phyloP scores from a whole-genome alignment of 1,139 yeast species.

The Ogataea hybrid region DNA sequence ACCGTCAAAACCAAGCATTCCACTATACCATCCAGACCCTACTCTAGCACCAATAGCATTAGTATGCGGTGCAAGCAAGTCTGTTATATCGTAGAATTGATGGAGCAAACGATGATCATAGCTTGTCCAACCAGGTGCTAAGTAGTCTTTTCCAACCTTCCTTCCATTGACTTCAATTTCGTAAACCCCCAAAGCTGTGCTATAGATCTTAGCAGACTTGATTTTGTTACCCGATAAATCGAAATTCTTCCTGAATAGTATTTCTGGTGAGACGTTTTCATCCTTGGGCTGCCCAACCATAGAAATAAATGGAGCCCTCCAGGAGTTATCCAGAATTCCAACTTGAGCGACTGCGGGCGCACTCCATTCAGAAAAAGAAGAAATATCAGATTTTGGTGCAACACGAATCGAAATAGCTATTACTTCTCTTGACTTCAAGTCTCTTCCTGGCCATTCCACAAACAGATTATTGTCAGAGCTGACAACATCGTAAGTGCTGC shows the following conservation, averaged over 20 bases:
- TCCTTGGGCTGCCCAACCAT: slow-evolving; percentile 7
- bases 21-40: slow-evolving; percentile 28
- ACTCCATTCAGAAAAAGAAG: slow-evolving; percentile 10
- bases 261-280: slow-evolving; percentile 8
- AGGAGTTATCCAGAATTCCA: slow-evolving; percentile 7
- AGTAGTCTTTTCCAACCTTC: slow-evolving; percentile 17
- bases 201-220: slow-evolving; percentile 16
- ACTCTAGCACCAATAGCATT: slow-evolving; percentile 24
- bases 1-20: slow-evolving; percentile 25
- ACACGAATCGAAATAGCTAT: slow-evolving; percentile 11
- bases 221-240: not conserved
- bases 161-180: slow-evolving; percentile 23
- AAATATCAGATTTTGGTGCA: slow-evolving; percentile 1
- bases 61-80: slow-evolving; percentile 6
- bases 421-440: slow-evolving; percentile 9
- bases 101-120: slow-evolving; percentile 21
- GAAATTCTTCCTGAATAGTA: slow-evolving; percentile 10
- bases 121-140: slow-evolving; percentile 28
- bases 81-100: slow-evolving; percentile 19
- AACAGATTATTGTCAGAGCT: slow-evolving; percentile 1
- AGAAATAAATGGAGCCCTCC: slow-evolving; percentile 11
- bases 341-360: slow-evolving; percentile 3
- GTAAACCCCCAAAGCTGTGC: slow-evolving; percentile 25
- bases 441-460: slow-evolving; percentile 13
- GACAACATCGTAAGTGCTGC: slow-evolving; percentile 7